Evolutionary conservation across 2,329 filamentous ascomycete species (phyloP).

Genomic region (Penicillium freii): DNA sequence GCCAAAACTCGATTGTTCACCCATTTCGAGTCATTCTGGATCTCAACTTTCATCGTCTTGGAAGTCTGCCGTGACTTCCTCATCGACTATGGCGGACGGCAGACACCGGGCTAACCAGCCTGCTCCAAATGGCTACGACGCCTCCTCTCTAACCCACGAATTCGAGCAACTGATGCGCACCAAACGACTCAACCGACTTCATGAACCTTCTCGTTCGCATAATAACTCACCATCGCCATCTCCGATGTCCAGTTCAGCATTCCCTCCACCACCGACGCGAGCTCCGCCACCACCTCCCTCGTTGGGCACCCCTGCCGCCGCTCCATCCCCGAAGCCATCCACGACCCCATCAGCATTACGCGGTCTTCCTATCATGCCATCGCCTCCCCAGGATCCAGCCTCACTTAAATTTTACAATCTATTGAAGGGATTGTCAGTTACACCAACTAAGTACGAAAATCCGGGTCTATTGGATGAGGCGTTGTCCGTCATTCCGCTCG

Average conservation of each 20-base stretch:
- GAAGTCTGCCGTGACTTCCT: constrained; percentile 26
- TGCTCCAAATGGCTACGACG: constrained; percentile 60
- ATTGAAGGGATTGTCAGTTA: constrained; percentile 79
- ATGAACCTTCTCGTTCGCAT: constrained; percentile 59
- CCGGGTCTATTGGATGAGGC: constrained; percentile 92
- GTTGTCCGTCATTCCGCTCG: constrained; percentile 77
- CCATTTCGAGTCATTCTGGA: constrained; percentile 27
- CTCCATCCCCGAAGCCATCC: constrained; percentile 31
- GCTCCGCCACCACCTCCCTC: constrained; percentile 39
- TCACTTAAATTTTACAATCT: constrained; percentile 78
- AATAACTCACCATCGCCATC: constrained; percentile 59
- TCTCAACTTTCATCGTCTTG: constrained; percentile 11
- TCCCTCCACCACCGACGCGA: constrained; percentile 36
- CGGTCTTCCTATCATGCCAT: constrained; percentile 69
- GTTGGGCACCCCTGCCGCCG: constrained; percentile 38
- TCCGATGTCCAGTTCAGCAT: constrained; percentile 31
- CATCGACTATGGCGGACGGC: constrained; percentile 41
- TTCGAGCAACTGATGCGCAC: constrained; percentile 86
- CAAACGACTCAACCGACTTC: constrained; percentile 81
- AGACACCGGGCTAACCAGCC: constrained; percentile 31
- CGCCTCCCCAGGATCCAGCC: constrained; percentile 68
- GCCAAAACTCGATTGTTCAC: not conserved
- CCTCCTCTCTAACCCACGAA: constrained; percentile 73
- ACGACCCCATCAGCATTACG: constrained; percentile 42
- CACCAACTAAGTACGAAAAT: constrained; percentile 93